Base-by-base conservation (phyloP, 345 rosid species). In the Gossypium longicalyx region DNA sequence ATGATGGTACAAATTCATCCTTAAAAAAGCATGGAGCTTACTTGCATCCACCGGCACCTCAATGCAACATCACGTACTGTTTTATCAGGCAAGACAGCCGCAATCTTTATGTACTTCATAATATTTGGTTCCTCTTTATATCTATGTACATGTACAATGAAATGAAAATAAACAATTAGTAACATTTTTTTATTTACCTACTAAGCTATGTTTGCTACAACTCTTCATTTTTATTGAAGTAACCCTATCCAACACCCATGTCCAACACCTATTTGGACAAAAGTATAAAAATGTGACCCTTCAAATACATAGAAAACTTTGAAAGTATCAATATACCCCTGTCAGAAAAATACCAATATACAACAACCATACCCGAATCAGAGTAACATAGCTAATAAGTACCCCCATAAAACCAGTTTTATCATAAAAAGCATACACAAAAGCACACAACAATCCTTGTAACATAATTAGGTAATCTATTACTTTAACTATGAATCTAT, bases 1-100 rank as follows among this genome's bases (percentile, higher is more conserved):
- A 48, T 6, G 25, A 4, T 41, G 3, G 29, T 54, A 29, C 27
- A 70, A 74, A 62, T 29, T 17, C 75, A 72, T 74, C 13, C 23
- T 11, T 63, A 77, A 44, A 73, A 71, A 62, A 73, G 75, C 89
- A 34, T 61, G 74, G 52, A 78, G 76, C 89, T 79, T 86, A 94
- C 98, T 67, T 83, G 87, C 93, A 91, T 82, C 97, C 97, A 94
- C 76, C 97, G 85, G 83, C 98, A 92, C 86, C 97, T 88, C 85
- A 94, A 79, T 71, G 98, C 98, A 83, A 94, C 98, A 85, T 94
- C 98, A 17, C 98, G 89, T 11, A 94, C 97, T 9, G 91, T 87
- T 87, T 94, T 94, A 49, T 92, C 91, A 65, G 76, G 97, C 75
- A 94, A 82, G 68, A 80, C 82, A 27, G 90, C 90, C 4, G 98